Percentiles rank a stretch among this genome's conserved stretches.
These are phyloP conservation scores for Yamadazyma paraphyllophila DNA, from an alignment of 805 yeast genomes.

Conservation along the genomic window DNA sequence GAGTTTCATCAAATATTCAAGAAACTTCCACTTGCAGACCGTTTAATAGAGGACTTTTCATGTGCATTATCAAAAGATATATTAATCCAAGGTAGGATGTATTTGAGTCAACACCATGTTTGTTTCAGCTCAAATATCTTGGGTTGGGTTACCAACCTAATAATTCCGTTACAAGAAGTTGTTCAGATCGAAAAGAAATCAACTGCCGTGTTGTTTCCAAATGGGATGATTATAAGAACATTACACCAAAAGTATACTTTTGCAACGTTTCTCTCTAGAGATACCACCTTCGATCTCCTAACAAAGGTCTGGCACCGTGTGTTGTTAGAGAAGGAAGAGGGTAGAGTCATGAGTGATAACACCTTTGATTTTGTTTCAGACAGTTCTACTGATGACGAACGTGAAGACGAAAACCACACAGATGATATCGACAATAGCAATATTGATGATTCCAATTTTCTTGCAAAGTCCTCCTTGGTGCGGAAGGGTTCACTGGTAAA, in stretches of 20 bases:
- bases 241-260: constrained; percentile 60
- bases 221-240: constrained; percentile 63
- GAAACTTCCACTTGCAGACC: constrained; percentile 48
- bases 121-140: constrained; percentile 67
- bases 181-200: constrained; percentile 62
- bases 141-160: constrained; percentile 62
- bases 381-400: background rate
- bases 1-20: constrained; percentile 62
- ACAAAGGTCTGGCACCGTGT: constrained; percentile 60
- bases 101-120: constrained; percentile 52
- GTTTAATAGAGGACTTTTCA: constrained; percentile 57
- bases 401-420: constrained; percentile 1
- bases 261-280: constrained; percentile 65
- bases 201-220: constrained; percentile 68
- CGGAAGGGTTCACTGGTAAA: background rate
- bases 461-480: background rate
- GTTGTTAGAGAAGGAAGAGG: constrained; percentile 17
- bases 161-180: constrained; percentile 59
- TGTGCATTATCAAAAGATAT: constrained; percentile 70
- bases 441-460: background rate
- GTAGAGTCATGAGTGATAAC: background rate
- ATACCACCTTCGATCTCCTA: constrained; percentile 49
- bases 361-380: background rate
- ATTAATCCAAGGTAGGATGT: constrained; percentile 64
- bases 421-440: constrained; percentile 4